Evolutionary conservation across 371 early-diverging fungal species (phyloP).

Genomic region (Mortierella sp.): DNA sequence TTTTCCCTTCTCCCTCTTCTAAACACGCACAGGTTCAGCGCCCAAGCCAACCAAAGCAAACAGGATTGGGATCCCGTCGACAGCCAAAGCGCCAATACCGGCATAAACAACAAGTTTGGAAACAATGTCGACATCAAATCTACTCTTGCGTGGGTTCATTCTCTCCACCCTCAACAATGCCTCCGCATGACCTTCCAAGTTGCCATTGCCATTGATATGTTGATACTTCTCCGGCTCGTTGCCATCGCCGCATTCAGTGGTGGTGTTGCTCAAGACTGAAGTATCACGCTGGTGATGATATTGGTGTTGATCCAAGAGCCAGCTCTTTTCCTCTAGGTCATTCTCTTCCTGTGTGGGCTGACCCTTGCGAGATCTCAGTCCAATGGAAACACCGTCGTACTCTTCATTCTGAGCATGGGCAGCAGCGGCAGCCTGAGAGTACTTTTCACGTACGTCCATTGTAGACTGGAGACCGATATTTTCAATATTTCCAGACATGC

Average conservation of each 20-base stretch:
- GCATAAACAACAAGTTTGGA: slow-evolving; percentile 79
- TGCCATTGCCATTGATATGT: slow-evolving; percentile 9
- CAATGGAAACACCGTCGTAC: slow-evolving; percentile 27
- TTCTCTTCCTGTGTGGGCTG: slow-evolving; percentile 17
- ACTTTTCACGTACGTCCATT: slow-evolving; percentile 69
- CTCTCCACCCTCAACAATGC: slow-evolving; percentile 61
- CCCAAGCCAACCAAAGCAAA: slow-evolving; percentile 59
- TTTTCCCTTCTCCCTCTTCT: neutral
- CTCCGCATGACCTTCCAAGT: slow-evolving; percentile 52
- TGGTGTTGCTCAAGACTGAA: slow-evolving; percentile 33
- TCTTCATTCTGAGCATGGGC: slow-evolving; percentile 33
- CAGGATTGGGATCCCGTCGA: slow-evolving; percentile 63
- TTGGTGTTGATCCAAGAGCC: slow-evolving; percentile 11
- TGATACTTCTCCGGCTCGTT: neutral
- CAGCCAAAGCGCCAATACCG: slow-evolving; percentile 73
- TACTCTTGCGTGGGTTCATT: slow-evolving; percentile 63
- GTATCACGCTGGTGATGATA: slow-evolving; percentile 28
- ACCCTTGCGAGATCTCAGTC: slow-evolving; percentile 59
- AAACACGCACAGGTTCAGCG: slow-evolving; percentile 31
- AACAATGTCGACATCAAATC: slow-evolving; percentile 79
- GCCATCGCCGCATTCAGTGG: slow-evolving; percentile 32
- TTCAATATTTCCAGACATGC: slow-evolving; percentile 61
- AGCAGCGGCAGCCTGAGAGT: slow-evolving; percentile 57
- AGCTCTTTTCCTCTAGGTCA: slow-evolving; percentile 21
- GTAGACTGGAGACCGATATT: slow-evolving; percentile 69